These are phyloP conservation scores for Orychophragmus violaceus DNA, from an alignment of 345 rosid species.

Conservation along the genomic window DNA sequence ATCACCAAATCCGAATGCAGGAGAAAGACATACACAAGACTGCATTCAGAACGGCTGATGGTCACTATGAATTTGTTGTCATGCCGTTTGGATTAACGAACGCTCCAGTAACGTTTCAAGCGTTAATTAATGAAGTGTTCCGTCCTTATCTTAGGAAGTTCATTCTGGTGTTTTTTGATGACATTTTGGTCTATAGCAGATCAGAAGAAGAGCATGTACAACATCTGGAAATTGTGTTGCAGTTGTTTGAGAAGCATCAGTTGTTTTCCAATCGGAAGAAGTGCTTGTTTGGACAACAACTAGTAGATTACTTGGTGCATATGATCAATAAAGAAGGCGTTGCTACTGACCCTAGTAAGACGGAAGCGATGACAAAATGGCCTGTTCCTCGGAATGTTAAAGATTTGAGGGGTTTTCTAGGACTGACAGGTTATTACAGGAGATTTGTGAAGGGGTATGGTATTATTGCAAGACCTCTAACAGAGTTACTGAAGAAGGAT, in stretches of 20 bases:
- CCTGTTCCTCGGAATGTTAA: neutral
- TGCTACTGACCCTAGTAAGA: neutral
- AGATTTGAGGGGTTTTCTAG: neutral
- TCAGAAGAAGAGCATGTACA: fast-evolving
- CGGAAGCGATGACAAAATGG: neutral
- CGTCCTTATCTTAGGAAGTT: neutral
- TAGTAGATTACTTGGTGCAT: neutral
- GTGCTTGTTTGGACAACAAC: too few species aligned
- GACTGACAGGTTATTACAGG: neutral
- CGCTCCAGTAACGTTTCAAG: neutral
- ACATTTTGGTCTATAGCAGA: neutral
- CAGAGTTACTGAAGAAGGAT: neutral
- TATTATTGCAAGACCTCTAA: neutral
- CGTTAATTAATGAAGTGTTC: neutral
- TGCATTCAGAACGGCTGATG: neutral
- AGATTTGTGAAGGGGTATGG: neutral
- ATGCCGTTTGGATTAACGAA: neutral
- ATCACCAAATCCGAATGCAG: neutral
- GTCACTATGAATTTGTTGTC: neutral
- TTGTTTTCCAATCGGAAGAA: neutral
- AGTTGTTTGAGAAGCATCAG: neutral
- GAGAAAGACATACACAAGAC: neutral
- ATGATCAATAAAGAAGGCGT: neutral
- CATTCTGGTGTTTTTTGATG: neutral
- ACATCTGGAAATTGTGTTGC: neutral